phyloP scores from a whole-genome alignment of 768 basidiomycete genomes.

The Tricholoma flavovirens region DNA sequence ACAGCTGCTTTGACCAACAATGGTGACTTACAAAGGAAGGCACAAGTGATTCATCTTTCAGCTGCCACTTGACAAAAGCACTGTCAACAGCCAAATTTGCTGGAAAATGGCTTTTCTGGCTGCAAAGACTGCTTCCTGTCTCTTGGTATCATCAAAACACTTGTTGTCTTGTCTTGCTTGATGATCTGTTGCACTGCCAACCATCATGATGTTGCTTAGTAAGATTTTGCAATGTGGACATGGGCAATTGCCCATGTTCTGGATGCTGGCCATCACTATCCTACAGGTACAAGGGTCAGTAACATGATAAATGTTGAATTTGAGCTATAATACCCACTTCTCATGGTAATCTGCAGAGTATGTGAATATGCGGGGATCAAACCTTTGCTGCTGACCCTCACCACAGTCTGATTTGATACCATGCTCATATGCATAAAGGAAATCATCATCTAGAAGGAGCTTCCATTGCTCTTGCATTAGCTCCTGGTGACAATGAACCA shows the following conservation, averaged over 20 bases:
- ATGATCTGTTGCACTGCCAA: too few relatives aligned
- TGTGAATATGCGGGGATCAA: conserved; percentile 24
- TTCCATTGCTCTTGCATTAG: conserved; percentile 1
- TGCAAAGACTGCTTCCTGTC: neutral
- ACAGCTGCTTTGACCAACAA: too few relatives aligned
- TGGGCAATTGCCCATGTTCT: too few relatives aligned
- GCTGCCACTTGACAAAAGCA: conserved; percentile 6
- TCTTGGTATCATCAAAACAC: too few relatives aligned
- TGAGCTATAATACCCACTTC: too few relatives aligned
- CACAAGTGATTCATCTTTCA: conserved; percentile 8
- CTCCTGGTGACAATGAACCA: conserved; percentile 4
- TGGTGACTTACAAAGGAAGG: conserved; percentile 5
- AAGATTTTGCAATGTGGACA: too few relatives aligned
- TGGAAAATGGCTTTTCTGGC: conserved; percentile 7
- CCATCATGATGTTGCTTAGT: too few relatives aligned
- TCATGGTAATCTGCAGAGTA: conserved; percentile 33
- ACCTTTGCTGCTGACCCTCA: neutral
- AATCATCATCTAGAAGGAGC: neutral
- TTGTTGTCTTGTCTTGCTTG: too few relatives aligned
- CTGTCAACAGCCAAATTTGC: neutral
- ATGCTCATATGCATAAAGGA: conserved; percentile 16
- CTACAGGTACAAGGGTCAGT: too few relatives aligned
- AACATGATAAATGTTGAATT: too few relatives aligned
- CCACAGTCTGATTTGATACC: conserved; percentile 7
- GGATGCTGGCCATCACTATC: too few relatives aligned